A percentile compares a stretch with the other conserved stretches of the same genome.
These are phyloP conservation scores for Neospermospora avenae DNA, from an alignment of 2,329 filamentous ascomycete species.

Conservation along the genomic window DNA sequence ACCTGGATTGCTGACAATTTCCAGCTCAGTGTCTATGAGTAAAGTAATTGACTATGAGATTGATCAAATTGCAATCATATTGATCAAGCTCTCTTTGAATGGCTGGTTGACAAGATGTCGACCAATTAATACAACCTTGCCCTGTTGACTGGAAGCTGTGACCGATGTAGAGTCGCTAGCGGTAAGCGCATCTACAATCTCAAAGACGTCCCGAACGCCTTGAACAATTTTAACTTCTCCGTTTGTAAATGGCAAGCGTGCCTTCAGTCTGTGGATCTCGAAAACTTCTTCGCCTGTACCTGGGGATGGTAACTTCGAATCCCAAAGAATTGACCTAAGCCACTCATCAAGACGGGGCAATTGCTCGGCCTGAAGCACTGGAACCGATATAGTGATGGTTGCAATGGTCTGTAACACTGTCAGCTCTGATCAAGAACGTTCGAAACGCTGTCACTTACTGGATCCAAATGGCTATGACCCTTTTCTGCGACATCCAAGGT, in stretches of 20 bases:
- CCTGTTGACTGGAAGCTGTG: constrained; percentile 32
- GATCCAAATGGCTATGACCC: constrained; percentile 88
- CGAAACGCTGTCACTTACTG: constrained; percentile 50
- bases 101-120: constrained; percentile 49
- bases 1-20: too few relatives aligned
- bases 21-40: too few relatives aligned
- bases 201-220: constrained; percentile 90
- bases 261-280: constrained; percentile 87
- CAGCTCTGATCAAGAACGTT: background rate
- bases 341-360: constrained; percentile 70
- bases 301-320: constrained; percentile 54
- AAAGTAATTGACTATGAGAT: too few relatives aligned
- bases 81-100: constrained; percentile 45
- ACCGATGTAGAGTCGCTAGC: constrained; percentile 24
- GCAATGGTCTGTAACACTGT: constrained; percentile 65
- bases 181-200: constrained; percentile 65
- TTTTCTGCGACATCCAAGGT: constrained; percentile 68
- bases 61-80: background rate
- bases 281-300: constrained; percentile 37
- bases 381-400: constrained; percentile 70
- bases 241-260: constrained; percentile 63
- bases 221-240: constrained; percentile 76
- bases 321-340: constrained; percentile 84
- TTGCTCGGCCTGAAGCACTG: constrained; percentile 53
- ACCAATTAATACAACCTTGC: constrained; percentile 65